Conservation (phyloP, 495 filamentous ascomycete genomes). For the Oleoguttula mirabilis region DNA sequence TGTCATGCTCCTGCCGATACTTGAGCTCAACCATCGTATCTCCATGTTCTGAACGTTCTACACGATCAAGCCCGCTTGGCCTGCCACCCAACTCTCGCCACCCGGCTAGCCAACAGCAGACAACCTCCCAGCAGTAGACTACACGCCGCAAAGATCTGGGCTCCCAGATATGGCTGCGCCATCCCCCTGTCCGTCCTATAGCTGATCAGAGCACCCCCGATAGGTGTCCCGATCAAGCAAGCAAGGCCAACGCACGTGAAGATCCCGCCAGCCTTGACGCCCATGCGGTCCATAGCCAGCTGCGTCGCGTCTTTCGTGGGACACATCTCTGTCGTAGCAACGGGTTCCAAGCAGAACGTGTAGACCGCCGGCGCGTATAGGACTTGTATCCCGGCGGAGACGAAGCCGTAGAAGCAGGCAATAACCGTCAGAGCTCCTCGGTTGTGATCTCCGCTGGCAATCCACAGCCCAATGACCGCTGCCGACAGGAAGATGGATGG, state of each 20-base stretch:
- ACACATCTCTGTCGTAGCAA: neutral
- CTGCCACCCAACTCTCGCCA: conserved; percentile 13
- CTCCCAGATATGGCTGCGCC: conserved; percentile 10
- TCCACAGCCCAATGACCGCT: conserved; percentile 14
- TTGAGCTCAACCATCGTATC: too few relatives aligned
- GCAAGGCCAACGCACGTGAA: conserved; percentile 14
- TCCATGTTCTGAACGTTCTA: too few relatives aligned
- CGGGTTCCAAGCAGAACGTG: conserved; percentile 8
- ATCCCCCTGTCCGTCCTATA: conserved; percentile 1
- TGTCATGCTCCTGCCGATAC: too few relatives aligned
- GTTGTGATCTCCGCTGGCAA: neutral
- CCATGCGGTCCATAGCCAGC: conserved; percentile 8
- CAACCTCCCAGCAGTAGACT: conserved; percentile 10
- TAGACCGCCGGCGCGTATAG: conserved; percentile 16
- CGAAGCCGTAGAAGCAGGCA: conserved; percentile 20
- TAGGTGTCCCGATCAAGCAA: conserved; percentile 17
- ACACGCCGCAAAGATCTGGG: conserved; percentile 16
- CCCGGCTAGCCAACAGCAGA: conserved; percentile 15
- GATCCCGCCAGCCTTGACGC: conserved; percentile 15
- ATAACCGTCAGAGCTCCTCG: conserved; percentile 9
- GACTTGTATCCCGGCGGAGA: conserved; percentile 13
- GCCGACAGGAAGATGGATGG: conserved; percentile 12
- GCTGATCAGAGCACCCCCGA: conserved; percentile 16
- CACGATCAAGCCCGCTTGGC: conserved; percentile 18
- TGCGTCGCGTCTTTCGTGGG: neutral